Evolutionary conservation across 75 land plant genomes (phyloP).

Genomic region (Larix kaempferi): DNA sequence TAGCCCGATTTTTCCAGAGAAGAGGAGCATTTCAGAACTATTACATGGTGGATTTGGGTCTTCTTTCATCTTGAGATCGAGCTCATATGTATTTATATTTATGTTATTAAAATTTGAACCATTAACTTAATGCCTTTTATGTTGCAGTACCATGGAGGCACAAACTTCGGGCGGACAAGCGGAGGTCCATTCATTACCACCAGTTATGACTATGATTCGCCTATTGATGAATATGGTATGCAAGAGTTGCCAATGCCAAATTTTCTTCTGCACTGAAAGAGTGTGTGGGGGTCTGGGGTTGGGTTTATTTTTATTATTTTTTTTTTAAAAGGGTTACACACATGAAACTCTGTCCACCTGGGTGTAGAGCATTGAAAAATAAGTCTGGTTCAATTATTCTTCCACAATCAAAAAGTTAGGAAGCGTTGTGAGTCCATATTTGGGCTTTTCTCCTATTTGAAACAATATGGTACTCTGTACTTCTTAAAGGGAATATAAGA

Average conservation of each 20-base stretch:
- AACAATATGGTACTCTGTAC: no score
- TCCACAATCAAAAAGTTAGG: no score
- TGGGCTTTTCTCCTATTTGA: no score
- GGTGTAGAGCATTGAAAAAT: no score
- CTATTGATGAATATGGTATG: constrained; percentile 59
- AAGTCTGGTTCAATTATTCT: no score
- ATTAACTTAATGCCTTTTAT: not conserved
- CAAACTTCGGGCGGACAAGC: constrained; percentile 67
- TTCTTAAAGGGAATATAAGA: constrained; percentile 31
- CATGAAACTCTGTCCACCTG: no score
- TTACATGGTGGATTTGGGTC: constrained; percentile 67
- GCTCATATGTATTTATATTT: not conserved
- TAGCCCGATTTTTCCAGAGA: constrained; percentile 89
- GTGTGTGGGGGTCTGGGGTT: no score
- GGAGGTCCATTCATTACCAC: constrained; percentile 83
- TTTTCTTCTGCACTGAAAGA: no score
- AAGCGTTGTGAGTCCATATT: no score
- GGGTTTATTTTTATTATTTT: no score
- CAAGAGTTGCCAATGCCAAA: not conserved
- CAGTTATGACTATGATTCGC: constrained; percentile 79
- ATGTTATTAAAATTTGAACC: not conserved
- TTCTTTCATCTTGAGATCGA: not conserved
- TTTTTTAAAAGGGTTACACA: no score
- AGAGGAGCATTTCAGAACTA: constrained; percentile 96
- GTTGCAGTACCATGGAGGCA: constrained; percentile 31